These are phyloP conservation scores for Trypanosoma avium DNA, from an alignment of 208 protist species.

Conservation along the genomic window DNA sequence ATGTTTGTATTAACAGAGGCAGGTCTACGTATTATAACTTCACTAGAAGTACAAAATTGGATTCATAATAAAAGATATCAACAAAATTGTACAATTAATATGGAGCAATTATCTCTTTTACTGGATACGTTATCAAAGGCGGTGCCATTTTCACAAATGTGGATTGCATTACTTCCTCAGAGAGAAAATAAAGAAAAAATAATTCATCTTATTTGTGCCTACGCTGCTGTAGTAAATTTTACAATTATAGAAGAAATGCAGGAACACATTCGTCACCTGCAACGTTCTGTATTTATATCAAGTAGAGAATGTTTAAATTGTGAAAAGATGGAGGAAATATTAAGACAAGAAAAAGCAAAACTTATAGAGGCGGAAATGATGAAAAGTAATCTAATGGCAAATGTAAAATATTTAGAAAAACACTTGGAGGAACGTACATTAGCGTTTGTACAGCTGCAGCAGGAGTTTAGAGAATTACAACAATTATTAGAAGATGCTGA, in stretches of 20 bases:
- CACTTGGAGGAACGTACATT: constrained; percentile 19
- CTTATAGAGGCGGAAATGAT: neutral
- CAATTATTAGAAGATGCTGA: constrained; percentile 4
- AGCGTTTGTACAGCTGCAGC: constrained; percentile 1
- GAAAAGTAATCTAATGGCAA: neutral
- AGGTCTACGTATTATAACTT: constrained; percentile 33
- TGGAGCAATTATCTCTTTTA: constrained; percentile 40
- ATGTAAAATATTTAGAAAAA: constrained; percentile 16
- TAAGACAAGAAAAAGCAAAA: constrained; percentile 2
- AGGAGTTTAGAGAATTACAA: neutral
- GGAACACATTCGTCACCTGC: constrained; percentile 31
- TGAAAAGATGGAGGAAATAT: constrained; percentile 4
- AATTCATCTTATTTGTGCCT: constrained; percentile 21
- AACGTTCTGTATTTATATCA: neutral
- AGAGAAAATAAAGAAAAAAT: neutral
- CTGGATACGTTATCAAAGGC: constrained; percentile 51
- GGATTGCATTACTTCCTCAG: constrained; percentile 25
- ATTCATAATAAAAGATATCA: constrained; percentile 16
- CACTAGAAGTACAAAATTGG: constrained; percentile 42
- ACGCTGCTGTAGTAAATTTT: constrained; percentile 23
- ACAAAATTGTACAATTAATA: constrained; percentile 23
- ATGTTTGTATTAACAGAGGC: constrained; percentile 38
- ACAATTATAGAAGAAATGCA: constrained; percentile 23
- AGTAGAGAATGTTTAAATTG: constrained; percentile 30
- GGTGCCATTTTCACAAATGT: constrained; percentile 45